Base-by-base conservation (phyloP, 2,329 filamentous ascomycete genomes). In the Neonectria neomacrospora region DNA sequence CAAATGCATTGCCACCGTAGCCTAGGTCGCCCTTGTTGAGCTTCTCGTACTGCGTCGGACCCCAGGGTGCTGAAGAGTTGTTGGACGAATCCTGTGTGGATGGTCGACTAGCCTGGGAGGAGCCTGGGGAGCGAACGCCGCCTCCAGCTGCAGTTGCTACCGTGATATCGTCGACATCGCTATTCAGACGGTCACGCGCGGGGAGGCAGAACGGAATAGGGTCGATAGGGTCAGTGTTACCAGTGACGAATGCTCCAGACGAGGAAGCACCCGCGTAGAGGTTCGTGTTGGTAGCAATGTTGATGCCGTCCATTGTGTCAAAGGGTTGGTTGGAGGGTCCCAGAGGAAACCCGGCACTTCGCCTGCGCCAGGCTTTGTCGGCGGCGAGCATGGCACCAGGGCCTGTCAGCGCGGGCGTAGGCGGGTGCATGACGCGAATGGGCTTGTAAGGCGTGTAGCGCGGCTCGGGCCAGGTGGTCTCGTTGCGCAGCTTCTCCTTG, bases 401-500 rank as follows among this genome's bases (percentile, higher is more conserved):
- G 0, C 82, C 79, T 51, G 77, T 79, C 5, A 76, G 74, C 1
- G 69, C 70, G 4, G 75, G 75, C 3, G 74, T 71, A 1, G 80
- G 75, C 20, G 80, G 78, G 42, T 81, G 79, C 82, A 86, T 86
- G 32, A 83, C 80, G 7, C 85, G 80, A 39, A 83, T 79, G 3
- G 91, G 87, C 75, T 94, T 97, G 80, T 97, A 98, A 1, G 90
- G 84, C 58, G 90, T 92, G 75, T 93, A 99, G 20, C 90, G 88
- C 20, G 96, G 96, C 70, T 97, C 94, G 0, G 95, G 95, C 63
- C 92, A 85, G 39, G 96, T 94, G 5, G 95, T 90, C 76, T 99
- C 96, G 73, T 96, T 97, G 32, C 90, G 86, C 41, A 99, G 84
- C 74, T 91, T 95, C 78, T 98, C 95, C 75, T 97, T 97, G 42